A percentile compares a stretch with the other conserved stretches of the same genome.
Evolutionary conservation across 768 basidiomycete species (phyloP).

Genomic region (Hericium rajendrae): DNA sequence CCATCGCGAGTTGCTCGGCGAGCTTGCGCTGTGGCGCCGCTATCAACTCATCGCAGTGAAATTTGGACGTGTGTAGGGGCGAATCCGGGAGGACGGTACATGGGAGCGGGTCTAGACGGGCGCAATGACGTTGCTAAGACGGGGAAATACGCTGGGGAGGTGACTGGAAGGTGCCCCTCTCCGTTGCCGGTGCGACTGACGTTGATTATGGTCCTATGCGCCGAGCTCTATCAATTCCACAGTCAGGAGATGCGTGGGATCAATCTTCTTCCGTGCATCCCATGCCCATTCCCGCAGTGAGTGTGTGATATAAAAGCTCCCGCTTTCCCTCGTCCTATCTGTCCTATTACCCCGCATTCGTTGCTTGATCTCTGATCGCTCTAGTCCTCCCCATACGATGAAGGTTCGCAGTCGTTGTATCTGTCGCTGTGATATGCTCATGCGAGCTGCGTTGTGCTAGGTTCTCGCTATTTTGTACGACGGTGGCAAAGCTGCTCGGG

Average conservation of each 20-base stretch:
- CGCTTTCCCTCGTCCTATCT: not conserved
- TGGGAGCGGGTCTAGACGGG: not conserved
- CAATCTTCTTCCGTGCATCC: not conserved
- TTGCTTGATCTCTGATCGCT: not conserved
- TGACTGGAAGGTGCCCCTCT: not conserved
- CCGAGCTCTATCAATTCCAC: not conserved
- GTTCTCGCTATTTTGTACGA: conserved; percentile 60
- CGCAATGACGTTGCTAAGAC: not conserved
- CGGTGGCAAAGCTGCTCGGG: conserved; percentile 45
- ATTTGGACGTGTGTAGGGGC: not conserved
- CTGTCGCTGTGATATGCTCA: too few species aligned
- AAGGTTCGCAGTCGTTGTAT: not conserved
- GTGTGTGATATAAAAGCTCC: not conserved
- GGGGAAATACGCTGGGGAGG: not conserved
- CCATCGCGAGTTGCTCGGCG: not conserved
- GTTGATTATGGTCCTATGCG: not conserved
- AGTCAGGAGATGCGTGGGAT: not conserved
- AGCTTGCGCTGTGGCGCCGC: not conserved
- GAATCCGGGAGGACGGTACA: not conserved
- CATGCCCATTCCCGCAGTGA: not conserved
- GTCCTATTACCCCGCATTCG: not conserved
- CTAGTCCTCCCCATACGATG: not conserved
- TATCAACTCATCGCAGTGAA: not conserved
- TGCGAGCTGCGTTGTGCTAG: conserved; percentile 20
- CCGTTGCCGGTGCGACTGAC: not conserved